Conservation (phyloP, 768 basidiomycete genomes). For the Cystofilobasidium macerans region DNA sequence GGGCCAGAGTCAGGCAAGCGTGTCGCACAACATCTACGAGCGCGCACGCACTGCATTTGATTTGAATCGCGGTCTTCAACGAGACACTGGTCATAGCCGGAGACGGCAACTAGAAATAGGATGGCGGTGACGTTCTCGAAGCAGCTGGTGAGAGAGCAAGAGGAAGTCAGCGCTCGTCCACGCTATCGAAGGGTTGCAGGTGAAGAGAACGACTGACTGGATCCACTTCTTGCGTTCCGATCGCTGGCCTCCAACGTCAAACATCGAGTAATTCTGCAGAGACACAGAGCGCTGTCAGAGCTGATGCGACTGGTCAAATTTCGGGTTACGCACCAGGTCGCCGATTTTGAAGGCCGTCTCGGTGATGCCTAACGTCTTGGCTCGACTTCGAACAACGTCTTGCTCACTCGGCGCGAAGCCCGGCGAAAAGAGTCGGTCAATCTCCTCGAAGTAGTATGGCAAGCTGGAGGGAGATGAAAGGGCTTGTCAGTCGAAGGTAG, state of each 20-base stretch:
- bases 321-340: conserved; percentile 40
- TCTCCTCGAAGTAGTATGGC: conserved; percentile 36
- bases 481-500: no score
- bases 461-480: conserved; percentile 1
- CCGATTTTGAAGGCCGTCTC: conserved; percentile 69
- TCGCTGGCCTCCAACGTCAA: conserved; percentile 81
- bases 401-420: conserved; percentile 65
- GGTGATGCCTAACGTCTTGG: conserved; percentile 81
- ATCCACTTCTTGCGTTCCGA: conserved; percentile 89
- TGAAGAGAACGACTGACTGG: conserved; percentile 39
- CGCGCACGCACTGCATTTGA: conserved; percentile 43
- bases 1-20: not conserved
- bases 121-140: conserved; percentile 93
- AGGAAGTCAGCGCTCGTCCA: not conserved
- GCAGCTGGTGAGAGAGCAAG: conserved; percentile 39
- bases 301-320: not conserved
- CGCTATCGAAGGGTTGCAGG: conserved; percentile 20
- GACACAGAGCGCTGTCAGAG: conserved; percentile 27
- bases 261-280: conserved; percentile 74
- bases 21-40: no score
- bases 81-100: conserved; percentile 87
- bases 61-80: conserved; percentile 77
- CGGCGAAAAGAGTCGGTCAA: conserved; percentile 69
- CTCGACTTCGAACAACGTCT: conserved; percentile 55
- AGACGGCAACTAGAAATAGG: conserved; percentile 77